phyloP scores from a whole-genome alignment of 345 rosid genomes.

The Stellera chamaejasme region DNA sequence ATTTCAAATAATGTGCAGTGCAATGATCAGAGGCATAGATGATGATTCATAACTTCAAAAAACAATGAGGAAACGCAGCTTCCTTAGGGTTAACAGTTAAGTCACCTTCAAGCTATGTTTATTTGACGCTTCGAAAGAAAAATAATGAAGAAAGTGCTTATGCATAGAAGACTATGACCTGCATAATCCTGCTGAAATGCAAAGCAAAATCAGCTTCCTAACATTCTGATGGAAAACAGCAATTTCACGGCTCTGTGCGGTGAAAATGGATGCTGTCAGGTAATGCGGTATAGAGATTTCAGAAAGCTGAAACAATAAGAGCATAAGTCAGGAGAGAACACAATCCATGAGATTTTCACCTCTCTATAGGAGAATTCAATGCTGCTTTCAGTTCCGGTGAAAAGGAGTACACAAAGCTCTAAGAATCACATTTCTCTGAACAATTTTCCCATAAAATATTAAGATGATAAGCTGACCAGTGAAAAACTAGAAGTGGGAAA shows the following conservation, averaged over 20 bases:
- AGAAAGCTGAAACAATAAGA: conserved; percentile 56
- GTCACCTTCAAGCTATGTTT: too few species aligned
- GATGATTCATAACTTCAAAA: too few species aligned
- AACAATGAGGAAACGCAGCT: too few species aligned
- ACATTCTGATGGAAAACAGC: conserved; percentile 70
- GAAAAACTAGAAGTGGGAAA: neutral
- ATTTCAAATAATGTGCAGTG: neutral
- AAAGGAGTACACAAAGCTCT: neutral
- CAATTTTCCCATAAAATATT: neutral
- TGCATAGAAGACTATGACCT: conserved; percentile 88
- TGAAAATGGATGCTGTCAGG: conserved; percentile 90
- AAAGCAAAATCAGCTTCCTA: conserved; percentile 54
- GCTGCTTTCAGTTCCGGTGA: neutral
- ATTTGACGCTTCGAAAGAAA: too few species aligned
- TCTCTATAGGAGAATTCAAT: neutral
- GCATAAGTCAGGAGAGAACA: conserved; percentile 11
- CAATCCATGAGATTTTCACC: neutral
- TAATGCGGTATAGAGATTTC: conserved; percentile 85
- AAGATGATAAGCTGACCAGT: neutral
- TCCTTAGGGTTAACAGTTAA: too few species aligned
- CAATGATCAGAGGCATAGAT: too few species aligned
- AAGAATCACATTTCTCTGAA: neutral
- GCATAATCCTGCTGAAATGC: conserved; percentile 82
- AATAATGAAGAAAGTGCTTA: conserved; percentile 30
- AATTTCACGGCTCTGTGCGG: conserved; percentile 68